Percentiles rank a stretch among this genome's conserved stretches.
Evolutionary conservation across 306 rosid genomes (phyloP).

Genomic region (Prunus padus): DNA sequence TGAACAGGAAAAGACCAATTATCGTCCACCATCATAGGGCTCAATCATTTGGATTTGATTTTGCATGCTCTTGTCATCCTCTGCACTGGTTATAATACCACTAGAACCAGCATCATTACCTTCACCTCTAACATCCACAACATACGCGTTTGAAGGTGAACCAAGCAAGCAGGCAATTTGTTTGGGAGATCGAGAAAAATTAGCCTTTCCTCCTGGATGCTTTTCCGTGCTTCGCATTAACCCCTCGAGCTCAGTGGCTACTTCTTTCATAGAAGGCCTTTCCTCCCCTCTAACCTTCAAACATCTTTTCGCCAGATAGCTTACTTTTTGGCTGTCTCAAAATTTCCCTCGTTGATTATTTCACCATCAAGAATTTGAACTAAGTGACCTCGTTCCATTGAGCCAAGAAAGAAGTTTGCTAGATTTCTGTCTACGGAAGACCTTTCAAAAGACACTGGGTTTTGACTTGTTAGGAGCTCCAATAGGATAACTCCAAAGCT

Average conservation of each 20-base stretch:
- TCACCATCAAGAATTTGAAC: neutral
- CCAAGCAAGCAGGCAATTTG: neutral
- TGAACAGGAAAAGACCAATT: neutral
- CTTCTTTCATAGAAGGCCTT: neutral
- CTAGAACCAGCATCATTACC: neutral
- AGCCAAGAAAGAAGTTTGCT: neutral
- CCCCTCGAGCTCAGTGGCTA: neutral
- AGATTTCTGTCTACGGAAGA: neutral
- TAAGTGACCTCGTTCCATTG: neutral
- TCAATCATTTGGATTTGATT: neutral
- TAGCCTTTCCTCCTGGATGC: too few relatives aligned
- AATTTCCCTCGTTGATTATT: neutral
- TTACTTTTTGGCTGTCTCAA: neutral
- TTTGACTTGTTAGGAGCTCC: constrained; percentile 17
- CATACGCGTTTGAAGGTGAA: neutral
- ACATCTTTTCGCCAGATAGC: neutral
- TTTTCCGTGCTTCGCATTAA: too few relatives aligned
- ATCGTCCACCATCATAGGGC: neutral
- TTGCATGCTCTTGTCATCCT: constrained; percentile 20
- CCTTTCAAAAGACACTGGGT: neutral
- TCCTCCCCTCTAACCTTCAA: neutral
- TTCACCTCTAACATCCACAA: neutral
- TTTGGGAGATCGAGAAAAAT: neutral
- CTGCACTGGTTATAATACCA: neutral
- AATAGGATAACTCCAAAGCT: constrained; percentile 25